Evolutionary conservation across 2,329 filamentous ascomycete species (phyloP).

Genomic region (Colletotrichum ledebouriae): DNA sequence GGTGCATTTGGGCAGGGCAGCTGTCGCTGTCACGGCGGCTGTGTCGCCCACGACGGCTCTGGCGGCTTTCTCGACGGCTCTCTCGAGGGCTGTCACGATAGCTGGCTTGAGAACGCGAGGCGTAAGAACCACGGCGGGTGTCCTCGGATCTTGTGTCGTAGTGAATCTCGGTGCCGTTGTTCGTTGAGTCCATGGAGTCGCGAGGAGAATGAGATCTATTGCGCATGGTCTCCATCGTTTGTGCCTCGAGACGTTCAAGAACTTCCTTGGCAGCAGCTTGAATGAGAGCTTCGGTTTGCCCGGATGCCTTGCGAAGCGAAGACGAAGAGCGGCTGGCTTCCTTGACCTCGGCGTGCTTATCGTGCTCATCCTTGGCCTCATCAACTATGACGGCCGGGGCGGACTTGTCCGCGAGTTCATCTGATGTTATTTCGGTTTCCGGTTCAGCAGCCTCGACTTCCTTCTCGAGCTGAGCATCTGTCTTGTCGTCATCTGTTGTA

Average conservation of each 20-base stretch:
- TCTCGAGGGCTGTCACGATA: slow-evolving; percentile 16
- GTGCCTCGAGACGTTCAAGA: slow-evolving; percentile 60
- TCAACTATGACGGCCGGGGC: slow-evolving; percentile 3
- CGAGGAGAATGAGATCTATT: slow-evolving; percentile 39
- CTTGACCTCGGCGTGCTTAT: background rate
- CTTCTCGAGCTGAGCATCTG: background rate
- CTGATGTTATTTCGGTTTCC: slow-evolving; percentile 14
- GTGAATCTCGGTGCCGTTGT: slow-evolving; percentile 48
- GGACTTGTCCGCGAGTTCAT: background rate
- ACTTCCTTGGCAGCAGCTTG: slow-evolving; percentile 66
- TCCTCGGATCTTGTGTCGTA: slow-evolving; percentile 46
- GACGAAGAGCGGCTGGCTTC: slow-evolving; percentile 42
- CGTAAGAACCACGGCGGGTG: slow-evolving; percentile 13
- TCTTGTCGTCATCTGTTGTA: too few species aligned
- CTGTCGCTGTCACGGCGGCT: slow-evolving; percentile 26
- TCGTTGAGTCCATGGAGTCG: slow-evolving; percentile 44
- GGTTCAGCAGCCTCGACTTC: background rate
- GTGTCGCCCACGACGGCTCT: slow-evolving; percentile 7
- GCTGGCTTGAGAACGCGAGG: slow-evolving; percentile 23
- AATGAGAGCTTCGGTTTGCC: slow-evolving; percentile 65
- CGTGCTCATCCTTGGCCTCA: background rate
- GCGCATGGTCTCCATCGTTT: slow-evolving; percentile 47
- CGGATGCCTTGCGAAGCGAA: slow-evolving; percentile 55
- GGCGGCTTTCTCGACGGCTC: slow-evolving; percentile 22
- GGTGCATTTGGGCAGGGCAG: slow-evolving; percentile 5